These are phyloP conservation scores for Bipolaris bicolor DNA, from an alignment of 2,329 filamentous ascomycete species.

Conservation along the genomic window DNA sequence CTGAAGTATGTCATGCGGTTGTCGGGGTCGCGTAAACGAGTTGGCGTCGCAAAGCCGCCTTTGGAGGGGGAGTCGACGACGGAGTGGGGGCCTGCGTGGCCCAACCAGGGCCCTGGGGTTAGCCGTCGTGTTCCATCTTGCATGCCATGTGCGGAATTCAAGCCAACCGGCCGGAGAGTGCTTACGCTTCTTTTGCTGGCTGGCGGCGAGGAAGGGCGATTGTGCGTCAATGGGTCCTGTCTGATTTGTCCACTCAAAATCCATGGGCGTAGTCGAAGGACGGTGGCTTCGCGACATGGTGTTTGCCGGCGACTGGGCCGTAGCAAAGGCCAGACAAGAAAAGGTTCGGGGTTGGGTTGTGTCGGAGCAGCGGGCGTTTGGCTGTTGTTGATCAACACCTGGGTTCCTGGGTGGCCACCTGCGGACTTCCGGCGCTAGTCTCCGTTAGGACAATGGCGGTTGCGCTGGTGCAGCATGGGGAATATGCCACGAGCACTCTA, in stretches of 20 bases:
- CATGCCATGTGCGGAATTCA: constrained; percentile 1
- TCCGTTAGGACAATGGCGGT: constrained; percentile 7
- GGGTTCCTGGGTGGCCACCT: constrained; percentile 14
- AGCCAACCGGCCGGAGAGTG: constrained; percentile 10
- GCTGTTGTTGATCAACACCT: constrained; percentile 26
- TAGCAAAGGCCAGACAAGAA: background rate
- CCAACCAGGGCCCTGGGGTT: constrained; percentile 18
- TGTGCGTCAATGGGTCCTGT: constrained; percentile 53
- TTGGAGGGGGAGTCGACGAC: constrained; percentile 58
- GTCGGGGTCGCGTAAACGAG: constrained; percentile 56
- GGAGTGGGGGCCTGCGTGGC: constrained; percentile 41
- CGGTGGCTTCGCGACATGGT: constrained; percentile 43
- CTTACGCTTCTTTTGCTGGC: constrained; percentile 50
- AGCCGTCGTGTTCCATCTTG: constrained; percentile 15
- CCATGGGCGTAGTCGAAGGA: constrained; percentile 57
- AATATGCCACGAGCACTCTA: background rate
- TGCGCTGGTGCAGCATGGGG: background rate
- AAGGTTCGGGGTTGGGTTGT: constrained; percentile 10
- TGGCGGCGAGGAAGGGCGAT: constrained; percentile 55
- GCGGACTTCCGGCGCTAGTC: constrained; percentile 26
- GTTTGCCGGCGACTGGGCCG: background rate
- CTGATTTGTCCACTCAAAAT: constrained; percentile 60
- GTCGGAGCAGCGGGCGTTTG: constrained; percentile 7
- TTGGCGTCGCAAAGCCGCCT: constrained; percentile 42
- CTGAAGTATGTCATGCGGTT: constrained; percentile 58